These are phyloP conservation scores for Saccharomycopsis selenospora DNA, from an alignment of 805 yeast genomes.

Conservation along the genomic window DNA sequence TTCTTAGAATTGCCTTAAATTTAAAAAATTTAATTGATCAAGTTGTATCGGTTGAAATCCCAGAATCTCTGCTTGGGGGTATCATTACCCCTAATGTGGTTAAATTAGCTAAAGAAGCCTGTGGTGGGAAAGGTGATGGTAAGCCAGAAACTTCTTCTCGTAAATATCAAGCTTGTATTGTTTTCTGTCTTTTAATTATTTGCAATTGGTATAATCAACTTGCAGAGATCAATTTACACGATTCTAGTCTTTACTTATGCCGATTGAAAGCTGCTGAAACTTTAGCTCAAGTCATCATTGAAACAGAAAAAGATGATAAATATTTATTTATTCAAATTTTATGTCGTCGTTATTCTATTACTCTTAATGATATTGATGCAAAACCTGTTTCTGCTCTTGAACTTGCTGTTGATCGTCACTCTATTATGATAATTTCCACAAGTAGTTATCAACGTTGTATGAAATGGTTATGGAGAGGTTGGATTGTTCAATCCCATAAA, in stretches of 20 bases:
- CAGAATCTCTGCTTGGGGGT: conserved; percentile 30
- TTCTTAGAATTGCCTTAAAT: conserved; percentile 60
- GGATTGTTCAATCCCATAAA: conserved; percentile 68
- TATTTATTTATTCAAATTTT: conserved; percentile 66
- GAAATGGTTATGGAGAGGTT: conserved; percentile 87
- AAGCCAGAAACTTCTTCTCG: conserved; percentile 44
- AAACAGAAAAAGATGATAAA: conserved; percentile 45
- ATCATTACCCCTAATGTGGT: conserved; percentile 53
- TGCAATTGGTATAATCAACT: conserved; percentile 68
- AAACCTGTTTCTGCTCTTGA: conserved; percentile 68
- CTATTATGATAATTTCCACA: conserved; percentile 66
- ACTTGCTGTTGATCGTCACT: conserved; percentile 77
- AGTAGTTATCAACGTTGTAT: conserved; percentile 79
- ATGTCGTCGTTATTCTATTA: conserved; percentile 64
- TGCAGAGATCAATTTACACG: conserved; percentile 52
- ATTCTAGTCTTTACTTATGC: conserved; percentile 51
- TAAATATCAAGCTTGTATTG: conserved; percentile 58
- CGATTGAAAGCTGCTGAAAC: conserved; percentile 63
- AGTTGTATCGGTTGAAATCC: conserved; percentile 48
- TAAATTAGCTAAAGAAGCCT: conserved; percentile 58
- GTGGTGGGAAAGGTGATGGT: conserved; percentile 81
- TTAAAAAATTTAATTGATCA: conserved; percentile 61
- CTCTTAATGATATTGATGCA: conserved; percentile 51
- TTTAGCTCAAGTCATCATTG: conserved; percentile 63
- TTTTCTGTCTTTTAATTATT: conserved; percentile 66